Conservation (phyloP, 768 basidiomycete genomes). For the Phaffia tasmanica region DNA sequence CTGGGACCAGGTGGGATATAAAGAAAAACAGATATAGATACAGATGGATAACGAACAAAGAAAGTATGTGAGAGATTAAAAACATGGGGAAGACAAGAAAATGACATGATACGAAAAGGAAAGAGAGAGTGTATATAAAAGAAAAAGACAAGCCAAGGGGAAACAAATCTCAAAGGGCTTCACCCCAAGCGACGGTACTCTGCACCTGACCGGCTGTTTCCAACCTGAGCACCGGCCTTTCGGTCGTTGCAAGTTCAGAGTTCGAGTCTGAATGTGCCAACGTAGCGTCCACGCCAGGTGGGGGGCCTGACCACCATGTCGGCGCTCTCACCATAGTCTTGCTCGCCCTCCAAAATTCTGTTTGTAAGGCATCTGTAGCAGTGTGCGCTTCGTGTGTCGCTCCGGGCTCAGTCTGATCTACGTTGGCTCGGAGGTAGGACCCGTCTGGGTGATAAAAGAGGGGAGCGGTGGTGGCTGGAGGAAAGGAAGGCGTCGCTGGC, state of each 20-base stretch:
- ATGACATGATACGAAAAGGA: not conserved
- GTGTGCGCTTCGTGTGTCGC: too few species aligned
- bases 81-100: not conserved
- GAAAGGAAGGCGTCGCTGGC: too few species aligned
- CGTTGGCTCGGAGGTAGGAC: too few species aligned
- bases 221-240: constrained; percentile 59
- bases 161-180: too few species aligned
- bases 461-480: too few species aligned
- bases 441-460: too few species aligned
- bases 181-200: too few species aligned
- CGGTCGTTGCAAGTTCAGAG: constrained; percentile 88
- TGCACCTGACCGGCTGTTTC: constrained; percentile 52
- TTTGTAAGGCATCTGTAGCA: too few species aligned
- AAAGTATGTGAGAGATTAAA: not conserved
- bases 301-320: too few species aligned
- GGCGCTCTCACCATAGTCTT: too few species aligned
- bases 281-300: constrained; percentile 37
- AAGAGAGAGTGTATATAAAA: not conserved
- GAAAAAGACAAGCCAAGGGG: constrained; percentile 1
- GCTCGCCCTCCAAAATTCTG: too few species aligned
- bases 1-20: not conserved
- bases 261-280: constrained; percentile 40
- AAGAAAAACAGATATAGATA: not conserved
- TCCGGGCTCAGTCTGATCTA: too few species aligned
- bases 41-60: not conserved